phyloP scores from a whole-genome alignment of 2,329 filamentous ascomycete species.

The Aspergillus quadricinctus region DNA sequence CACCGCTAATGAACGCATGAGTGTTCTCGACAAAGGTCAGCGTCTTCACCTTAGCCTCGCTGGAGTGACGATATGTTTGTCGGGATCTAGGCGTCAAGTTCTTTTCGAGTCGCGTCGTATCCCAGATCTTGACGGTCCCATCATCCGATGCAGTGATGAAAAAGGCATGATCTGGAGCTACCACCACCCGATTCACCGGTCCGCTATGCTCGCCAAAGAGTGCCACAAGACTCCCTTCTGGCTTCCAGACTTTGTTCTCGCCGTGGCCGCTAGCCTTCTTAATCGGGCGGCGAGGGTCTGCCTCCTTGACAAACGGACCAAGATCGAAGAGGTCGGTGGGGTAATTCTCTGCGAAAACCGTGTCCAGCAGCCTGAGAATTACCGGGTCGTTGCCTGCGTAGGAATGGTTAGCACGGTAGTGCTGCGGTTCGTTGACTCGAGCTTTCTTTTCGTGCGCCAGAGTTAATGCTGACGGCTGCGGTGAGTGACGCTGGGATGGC shows the following conservation, averaged over 20 bases:
- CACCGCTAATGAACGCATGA: slow-evolving; percentile 87
- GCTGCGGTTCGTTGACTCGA: slow-evolving; percentile 29
- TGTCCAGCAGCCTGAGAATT: slow-evolving; percentile 65
- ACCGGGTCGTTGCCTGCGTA: slow-evolving; percentile 73
- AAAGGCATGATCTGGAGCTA: slow-evolving; percentile 87
- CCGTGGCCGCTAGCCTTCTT: slow-evolving; percentile 51
- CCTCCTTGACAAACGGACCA: slow-evolving; percentile 72
- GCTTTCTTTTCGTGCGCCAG: slow-evolving; percentile 31
- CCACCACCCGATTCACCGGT: slow-evolving; percentile 73
- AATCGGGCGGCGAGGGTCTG: slow-evolving; percentile 52
- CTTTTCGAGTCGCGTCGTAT: slow-evolving; percentile 80
- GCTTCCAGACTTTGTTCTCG: slow-evolving; percentile 68
- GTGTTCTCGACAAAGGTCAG: slow-evolving; percentile 91
- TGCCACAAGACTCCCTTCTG: slow-evolving; percentile 76
- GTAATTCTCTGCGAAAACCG: slow-evolving; percentile 70
- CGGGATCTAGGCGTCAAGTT: slow-evolving; percentile 85
- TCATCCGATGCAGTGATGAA: slow-evolving; percentile 94
- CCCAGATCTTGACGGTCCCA: slow-evolving; percentile 88
- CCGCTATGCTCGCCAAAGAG: slow-evolving; percentile 84
- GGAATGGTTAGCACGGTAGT: slow-evolving; percentile 66
- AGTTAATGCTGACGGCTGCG: slow-evolving; percentile 34
- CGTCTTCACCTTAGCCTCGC: slow-evolving; percentile 69
- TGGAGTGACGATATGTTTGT: slow-evolving; percentile 73
- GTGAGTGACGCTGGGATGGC: slow-evolving; percentile 38
- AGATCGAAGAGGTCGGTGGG: slow-evolving; percentile 60